Percentiles rank a stretch among this genome's conserved stretches.
These are phyloP conservation scores for Dactylella cylindrospora DNA, from an alignment of 2,329 filamentous ascomycete species.

Conservation along the genomic window DNA sequence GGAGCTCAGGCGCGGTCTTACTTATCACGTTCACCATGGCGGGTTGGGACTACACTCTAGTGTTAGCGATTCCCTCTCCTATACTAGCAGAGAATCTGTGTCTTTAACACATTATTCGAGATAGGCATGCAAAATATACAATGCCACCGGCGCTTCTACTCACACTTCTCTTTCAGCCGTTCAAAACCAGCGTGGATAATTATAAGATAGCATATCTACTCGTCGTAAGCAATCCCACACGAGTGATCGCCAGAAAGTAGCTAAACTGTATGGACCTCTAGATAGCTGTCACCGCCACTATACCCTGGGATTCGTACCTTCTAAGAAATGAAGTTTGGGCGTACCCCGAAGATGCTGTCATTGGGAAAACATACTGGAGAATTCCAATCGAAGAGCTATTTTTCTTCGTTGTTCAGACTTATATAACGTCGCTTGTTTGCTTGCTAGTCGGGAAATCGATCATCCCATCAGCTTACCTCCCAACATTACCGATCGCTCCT, in stretches of 20 bases:
- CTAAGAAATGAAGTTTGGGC: conserved; percentile 70
- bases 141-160: conserved; percentile 64
- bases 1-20: no score
- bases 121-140: conserved; percentile 67
- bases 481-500: conserved; percentile 46
- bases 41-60: conserved; percentile 25
- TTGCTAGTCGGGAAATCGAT: conserved; percentile 66
- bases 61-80: conserved; percentile 14
- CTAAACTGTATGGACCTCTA: neutral
- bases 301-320: conserved; percentile 76
- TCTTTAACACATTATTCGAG: neutral
- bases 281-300: conserved; percentile 67
- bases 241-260: conserved; percentile 51
- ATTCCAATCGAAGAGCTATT: conserved; percentile 73
- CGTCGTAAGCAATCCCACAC: conserved; percentile 51
- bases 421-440: conserved; percentile 70
- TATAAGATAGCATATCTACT: conserved; percentile 66
- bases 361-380: conserved; percentile 64
- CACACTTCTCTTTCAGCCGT: conserved; percentile 62
- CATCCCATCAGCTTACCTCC: conserved; percentile 60
- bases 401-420: conserved; percentile 76
- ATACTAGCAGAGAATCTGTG: neutral
- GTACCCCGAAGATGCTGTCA: conserved; percentile 66
- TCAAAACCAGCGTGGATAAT: conserved; percentile 64
- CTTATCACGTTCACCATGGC: conserved; percentile 34